Percentiles rank a stretch among this genome's conserved stretches.
These are phyloP conservation scores for Solanum appendiculatum DNA, from an alignment of 257 asterid species.

Conservation along the genomic window DNA sequence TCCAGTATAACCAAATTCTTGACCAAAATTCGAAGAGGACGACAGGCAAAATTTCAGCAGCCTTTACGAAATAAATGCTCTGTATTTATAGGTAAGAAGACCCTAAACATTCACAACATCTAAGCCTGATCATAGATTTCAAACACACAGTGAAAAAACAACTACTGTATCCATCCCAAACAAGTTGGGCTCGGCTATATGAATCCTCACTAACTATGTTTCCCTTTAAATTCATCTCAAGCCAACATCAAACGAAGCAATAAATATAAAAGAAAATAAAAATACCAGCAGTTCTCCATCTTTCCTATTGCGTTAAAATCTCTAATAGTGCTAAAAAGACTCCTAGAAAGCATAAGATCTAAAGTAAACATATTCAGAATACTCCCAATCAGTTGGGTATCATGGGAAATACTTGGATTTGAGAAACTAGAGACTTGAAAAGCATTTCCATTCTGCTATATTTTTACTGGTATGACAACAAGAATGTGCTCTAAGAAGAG, in stretches of 20 bases:
- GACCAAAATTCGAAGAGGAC: neutral
- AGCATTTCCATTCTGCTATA: neutral
- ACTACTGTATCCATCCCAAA: neutral
- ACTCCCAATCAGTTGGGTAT: neutral
- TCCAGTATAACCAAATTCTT: neutral
- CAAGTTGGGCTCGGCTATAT: neutral
- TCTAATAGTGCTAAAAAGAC: neutral
- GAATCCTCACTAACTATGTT: neutral
- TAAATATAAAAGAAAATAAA: neutral
- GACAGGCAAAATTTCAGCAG: neutral
- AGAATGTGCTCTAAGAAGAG: neutral
- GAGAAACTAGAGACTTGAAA: neutral
- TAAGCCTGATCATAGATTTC: neutral
- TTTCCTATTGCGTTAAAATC: neutral
- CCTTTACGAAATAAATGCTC: neutral
- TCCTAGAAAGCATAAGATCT: neutral
- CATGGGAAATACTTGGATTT: neutral
- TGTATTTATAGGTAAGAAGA: neutral
- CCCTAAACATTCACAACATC: neutral
- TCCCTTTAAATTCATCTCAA: neutral
- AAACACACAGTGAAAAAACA: neutral
- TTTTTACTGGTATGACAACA: neutral
- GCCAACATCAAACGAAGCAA: neutral
- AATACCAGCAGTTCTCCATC: neutral
- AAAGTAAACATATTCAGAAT: neutral